phyloP scores from a whole-genome alignment of 2,329 filamentous ascomycete genomes.

The Colletotrichum sp. region DNA sequence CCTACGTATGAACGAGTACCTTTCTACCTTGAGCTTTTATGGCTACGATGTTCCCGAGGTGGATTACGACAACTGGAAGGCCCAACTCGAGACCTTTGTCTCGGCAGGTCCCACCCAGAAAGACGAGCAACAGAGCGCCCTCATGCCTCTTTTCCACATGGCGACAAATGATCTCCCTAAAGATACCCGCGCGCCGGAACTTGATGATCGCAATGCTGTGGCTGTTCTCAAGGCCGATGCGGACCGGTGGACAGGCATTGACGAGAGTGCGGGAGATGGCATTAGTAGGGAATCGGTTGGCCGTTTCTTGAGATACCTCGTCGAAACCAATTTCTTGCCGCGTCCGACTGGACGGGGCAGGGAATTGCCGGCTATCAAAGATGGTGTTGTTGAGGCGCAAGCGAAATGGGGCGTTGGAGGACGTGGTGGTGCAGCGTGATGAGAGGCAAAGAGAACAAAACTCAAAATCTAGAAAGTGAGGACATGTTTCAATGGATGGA shows the following conservation, averaged over 20 bases:
- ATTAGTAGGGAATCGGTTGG: conserved; percentile 63
- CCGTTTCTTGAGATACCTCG: conserved; percentile 46
- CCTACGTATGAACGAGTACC: conserved; percentile 77
- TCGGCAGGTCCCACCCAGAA: not conserved
- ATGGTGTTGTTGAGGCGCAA: conserved; percentile 23
- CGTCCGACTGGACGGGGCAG: conserved; percentile 25
- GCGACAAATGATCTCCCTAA: conserved; percentile 69
- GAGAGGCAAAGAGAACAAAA: not conserved
- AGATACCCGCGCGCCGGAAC: conserved; percentile 55
- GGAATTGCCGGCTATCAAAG: conserved; percentile 26
- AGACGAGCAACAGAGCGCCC: not conserved
- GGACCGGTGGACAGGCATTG: conserved; percentile 48
- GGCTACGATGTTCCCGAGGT: conserved; percentile 74
- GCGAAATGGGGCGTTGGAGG: conserved; percentile 27
- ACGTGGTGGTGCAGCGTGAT: not conserved
- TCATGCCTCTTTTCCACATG: conserved; percentile 73
- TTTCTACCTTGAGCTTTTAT: conserved; percentile 72
- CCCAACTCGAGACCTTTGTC: not conserved
- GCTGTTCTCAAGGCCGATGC: conserved; percentile 61
- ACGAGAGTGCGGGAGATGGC: conserved; percentile 55
- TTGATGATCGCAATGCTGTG: conserved; percentile 72
- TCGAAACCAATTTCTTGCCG: conserved; percentile 30
- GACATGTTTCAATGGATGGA: not conserved
- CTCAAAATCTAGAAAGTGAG: not conserved
- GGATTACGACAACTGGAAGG: conserved; percentile 71